phyloP scores from a whole-genome alignment of 1,284 basidiomycete genomes.

The Vanrija pseudolonga region DNA sequence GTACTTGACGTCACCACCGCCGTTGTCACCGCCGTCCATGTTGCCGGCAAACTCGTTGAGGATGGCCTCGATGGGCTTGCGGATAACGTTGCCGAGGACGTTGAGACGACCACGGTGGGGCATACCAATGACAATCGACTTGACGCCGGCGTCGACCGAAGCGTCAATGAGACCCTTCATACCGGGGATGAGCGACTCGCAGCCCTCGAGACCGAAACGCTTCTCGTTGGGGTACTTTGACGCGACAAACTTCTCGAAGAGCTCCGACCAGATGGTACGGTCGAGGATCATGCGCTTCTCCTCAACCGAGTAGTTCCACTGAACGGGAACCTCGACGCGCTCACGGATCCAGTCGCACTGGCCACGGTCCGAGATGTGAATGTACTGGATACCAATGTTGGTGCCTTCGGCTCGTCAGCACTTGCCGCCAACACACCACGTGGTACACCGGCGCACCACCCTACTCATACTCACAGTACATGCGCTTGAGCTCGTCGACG shows the following conservation, averaged over 20 bases:
- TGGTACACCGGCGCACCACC: not conserved
- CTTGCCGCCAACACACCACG: not conserved
- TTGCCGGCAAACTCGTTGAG: conserved; percentile 84
- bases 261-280: conserved; percentile 98
- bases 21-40: conserved; percentile 68
- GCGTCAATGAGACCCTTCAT: conserved; percentile 99
- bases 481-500: conserved; percentile 84
- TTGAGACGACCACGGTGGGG: conserved; percentile 98
- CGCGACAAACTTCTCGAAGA: conserved; percentile 97
- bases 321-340: conserved; percentile 90
- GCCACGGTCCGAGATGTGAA: conserved; percentile 97
- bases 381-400: conserved; percentile 92
- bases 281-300: conserved; percentile 99
- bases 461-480: conserved; percentile 90
- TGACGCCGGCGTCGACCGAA: conserved; percentile 92
- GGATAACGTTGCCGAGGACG: conserved; percentile 95
- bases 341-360: conserved; percentile 99
- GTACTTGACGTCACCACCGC: conserved; percentile 98
- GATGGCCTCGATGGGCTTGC: conserved; percentile 97
- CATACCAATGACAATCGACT: conserved; percentile 97
- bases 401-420: conserved; percentile 58
- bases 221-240: conserved; percentile 99
- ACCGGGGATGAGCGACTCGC: conserved; percentile 94
- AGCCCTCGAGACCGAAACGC: conserved; percentile 97
- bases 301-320: conserved; percentile 97